A percentile compares a stretch with the other conserved stretches of the same genome.
phyloP scores from a whole-genome alignment of 2,329 filamentous ascomycete species.

The Colletotrichum echinochloae region DNA sequence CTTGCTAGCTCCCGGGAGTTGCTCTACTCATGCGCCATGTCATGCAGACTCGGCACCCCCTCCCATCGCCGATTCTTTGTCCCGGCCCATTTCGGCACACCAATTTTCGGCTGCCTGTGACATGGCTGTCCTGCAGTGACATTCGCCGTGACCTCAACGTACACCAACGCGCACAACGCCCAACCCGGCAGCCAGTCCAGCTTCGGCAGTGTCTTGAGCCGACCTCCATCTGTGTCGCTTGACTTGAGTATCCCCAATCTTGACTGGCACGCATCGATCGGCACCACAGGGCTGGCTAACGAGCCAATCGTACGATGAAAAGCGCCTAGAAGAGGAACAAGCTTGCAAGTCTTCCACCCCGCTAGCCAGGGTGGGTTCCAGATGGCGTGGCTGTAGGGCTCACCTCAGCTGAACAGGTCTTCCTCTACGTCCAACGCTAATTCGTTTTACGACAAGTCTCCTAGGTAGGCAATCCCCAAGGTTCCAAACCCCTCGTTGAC shows the following conservation, averaged over 20 bases:
- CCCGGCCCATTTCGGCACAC: conserved; percentile 23
- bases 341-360: conserved; percentile 41
- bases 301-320: conserved; percentile 45
- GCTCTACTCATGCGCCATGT: conserved; percentile 25
- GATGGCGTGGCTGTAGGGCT: conserved; percentile 50
- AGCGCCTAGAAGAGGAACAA: conserved; percentile 47
- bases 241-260: background rate
- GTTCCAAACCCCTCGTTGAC: conserved; percentile 2
- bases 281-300: conserved; percentile 40
- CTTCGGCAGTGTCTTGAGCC: background rate
- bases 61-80: conserved; percentile 4
- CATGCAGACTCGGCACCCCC: conserved; percentile 19
- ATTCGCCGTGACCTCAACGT: background rate
- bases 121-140: background rate
- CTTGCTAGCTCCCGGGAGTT: conserved; percentile 28
- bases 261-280: conserved; percentile 38
- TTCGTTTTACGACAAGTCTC: conserved; percentile 44
- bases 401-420: conserved; percentile 54
- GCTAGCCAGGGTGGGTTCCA: conserved; percentile 42
- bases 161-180: background rate
- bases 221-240: conserved; percentile 12
- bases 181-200: background rate
- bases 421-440: conserved; percentile 48
- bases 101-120: conserved; percentile 14
- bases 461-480: conserved; percentile 9